Evolutionary conservation across 208 protist species (phyloP).

Genomic region (Crithidia acanthocephali): DNA sequence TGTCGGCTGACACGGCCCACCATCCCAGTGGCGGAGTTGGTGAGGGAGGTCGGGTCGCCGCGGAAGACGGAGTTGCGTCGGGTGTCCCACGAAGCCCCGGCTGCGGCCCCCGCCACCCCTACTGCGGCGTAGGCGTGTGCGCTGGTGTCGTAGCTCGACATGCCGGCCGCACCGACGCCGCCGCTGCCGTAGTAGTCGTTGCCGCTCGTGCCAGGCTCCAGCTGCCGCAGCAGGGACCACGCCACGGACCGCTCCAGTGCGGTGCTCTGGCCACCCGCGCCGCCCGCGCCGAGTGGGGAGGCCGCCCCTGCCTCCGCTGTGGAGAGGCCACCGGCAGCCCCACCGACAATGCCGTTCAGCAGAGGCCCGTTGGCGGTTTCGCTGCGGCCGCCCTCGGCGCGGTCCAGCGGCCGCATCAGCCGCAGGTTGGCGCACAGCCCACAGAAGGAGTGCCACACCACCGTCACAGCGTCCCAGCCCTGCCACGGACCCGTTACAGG

Average conservation of each 20-base stretch:
- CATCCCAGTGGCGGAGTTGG: conserved; percentile 1
- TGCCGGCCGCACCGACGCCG: background rate
- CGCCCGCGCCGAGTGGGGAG: background rate
- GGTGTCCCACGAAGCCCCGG: background rate
- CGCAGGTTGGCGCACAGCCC: conserved; percentile 46
- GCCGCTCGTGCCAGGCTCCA: background rate
- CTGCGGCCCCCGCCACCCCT: background rate
- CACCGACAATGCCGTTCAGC: background rate
- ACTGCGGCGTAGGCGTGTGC: conserved; percentile 1
- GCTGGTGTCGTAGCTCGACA: conserved; percentile 9
- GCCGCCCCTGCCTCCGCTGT: background rate
- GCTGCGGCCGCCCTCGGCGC: conserved; percentile 31
- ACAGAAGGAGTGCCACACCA: conserved; percentile 44
- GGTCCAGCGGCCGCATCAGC: conserved; percentile 42
- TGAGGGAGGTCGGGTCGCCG: conserved; percentile 15
- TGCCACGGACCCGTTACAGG: conserved; percentile 44
- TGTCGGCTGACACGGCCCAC: conserved; percentile 16
- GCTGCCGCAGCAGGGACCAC: conserved; percentile 29
- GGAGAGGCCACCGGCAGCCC: background rate
- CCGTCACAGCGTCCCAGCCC: conserved; percentile 44
- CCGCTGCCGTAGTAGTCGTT: conserved; percentile 14
- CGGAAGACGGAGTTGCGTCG: conserved; percentile 22
- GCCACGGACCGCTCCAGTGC: conserved; percentile 12
- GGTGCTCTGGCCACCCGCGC: background rate
- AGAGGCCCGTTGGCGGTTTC: conserved; percentile 15